Percentiles rank a stretch among this genome's conserved stretches.
Conservation (phyloP, 2,329 filamentous ascomycete species). For the Paecilomyces fulvus region DNA sequence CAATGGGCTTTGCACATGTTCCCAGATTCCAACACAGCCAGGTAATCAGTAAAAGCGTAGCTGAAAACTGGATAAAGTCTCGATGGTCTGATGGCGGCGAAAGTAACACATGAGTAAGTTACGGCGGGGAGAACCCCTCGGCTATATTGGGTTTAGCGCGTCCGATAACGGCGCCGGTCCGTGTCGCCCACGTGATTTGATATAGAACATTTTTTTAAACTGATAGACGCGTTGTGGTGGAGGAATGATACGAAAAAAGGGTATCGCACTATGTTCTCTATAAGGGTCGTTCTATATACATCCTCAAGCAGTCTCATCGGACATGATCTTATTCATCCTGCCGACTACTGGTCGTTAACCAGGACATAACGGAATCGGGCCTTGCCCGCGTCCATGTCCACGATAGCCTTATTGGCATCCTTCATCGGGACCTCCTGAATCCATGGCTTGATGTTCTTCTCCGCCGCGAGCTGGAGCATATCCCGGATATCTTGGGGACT, state of each 20-base stretch:
- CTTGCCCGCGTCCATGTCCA: conserved; percentile 37
- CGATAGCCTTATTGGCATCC: conserved; percentile 35
- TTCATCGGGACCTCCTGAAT: conserved; percentile 34
- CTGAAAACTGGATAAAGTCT: background rate
- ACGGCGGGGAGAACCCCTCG: background rate
- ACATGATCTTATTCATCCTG: background rate
- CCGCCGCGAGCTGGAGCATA: conserved; percentile 36
- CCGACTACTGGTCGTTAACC: conserved; percentile 26
- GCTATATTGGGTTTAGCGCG: background rate
- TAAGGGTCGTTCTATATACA: background rate
- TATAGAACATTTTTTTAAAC: background rate
- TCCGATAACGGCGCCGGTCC: background rate
- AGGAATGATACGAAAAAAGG: background rate
- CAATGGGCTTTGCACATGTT: background rate
- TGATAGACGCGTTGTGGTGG: background rate
- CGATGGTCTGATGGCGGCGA: background rate
- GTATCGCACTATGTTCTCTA: background rate
- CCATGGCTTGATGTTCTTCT: conserved; percentile 35
- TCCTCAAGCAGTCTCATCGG: background rate
- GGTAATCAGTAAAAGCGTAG: background rate
- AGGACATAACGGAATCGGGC: conserved; percentile 40
- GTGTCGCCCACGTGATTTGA: background rate
- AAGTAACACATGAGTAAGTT: background rate
- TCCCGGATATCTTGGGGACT: conserved; percentile 33
- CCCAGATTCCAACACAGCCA: too few relatives aligned